Base-by-base conservation (phyloP, 768 basidiomycete genomes). In the Suillus cothurnatus region DNA sequence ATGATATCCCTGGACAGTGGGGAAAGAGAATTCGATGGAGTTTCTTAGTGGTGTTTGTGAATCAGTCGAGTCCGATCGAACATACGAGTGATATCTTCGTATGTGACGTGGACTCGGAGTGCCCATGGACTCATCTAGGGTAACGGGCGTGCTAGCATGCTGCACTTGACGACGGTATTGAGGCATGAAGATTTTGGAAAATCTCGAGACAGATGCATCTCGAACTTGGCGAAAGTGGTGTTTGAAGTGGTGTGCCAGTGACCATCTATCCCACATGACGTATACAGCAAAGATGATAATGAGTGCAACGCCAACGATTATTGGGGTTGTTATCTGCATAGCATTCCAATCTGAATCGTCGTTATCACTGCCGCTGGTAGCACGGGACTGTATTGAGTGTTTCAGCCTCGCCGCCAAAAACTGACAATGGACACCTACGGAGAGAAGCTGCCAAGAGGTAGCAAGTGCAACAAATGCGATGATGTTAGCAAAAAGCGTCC, bases 241-340 rank as follows among this genome's bases (percentile, higher is more conserved):
- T 23, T 64, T 28, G 50, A 36, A 47, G 23, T 50, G 62, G 26
- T 64, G 53, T n/a, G n/a, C n/a, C n/a, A n/a, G n/a, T 1, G 63
- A 57, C 52, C 67, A 64, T 52, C 70, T 72, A 70, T 67, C 60
- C 70, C 72, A 76, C 39, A 74, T 50, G 64, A 78, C 47, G 39
- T 69, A 70, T 39, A 31, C 64, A 21, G 41, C 61, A 39, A 76
- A 71, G 36, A 72, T 7, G 1, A 73, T 53, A 31, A 77, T 53
- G 19, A 81, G 71, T 45, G 38, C 70, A 6, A 71, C 69, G 34
- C 77, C 80, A 12, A 79, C 75, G 49, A 80, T 71, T 61, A 73
- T 70, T 8, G 81, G 80, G 0, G 71, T 50, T 12, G 72, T 74
- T 56, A 81, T 78, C 59, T 81, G 80, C 9, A 75, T 41, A 17